Evolutionary conservation across 75 land plant genomes (phyloP).

Genomic region (Selaginella tamariscina): DNA sequence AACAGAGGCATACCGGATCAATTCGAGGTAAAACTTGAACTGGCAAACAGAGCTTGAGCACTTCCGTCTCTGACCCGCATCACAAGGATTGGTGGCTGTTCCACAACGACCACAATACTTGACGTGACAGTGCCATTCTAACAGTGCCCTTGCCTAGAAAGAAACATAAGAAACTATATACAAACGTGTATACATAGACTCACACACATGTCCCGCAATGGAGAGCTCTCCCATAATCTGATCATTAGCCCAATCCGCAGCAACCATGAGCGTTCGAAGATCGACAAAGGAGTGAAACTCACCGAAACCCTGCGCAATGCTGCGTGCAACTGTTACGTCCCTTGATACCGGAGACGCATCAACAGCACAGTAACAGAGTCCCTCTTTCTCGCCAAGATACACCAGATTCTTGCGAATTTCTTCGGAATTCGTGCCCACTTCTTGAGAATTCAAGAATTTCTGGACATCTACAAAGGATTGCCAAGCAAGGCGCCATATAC

Average conservation of each 20-base stretch:
- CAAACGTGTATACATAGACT: not conserved
- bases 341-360: conserved; percentile 22
- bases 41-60: conserved; percentile 58
- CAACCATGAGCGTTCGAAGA: conserved; percentile 76
- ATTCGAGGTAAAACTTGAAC: conserved; percentile 74
- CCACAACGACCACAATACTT: conserved; percentile 85
- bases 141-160: conserved; percentile 69
- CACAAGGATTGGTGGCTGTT: conserved; percentile 30
- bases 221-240: conserved; percentile 61
- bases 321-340: not conserved
- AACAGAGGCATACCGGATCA: conserved; percentile 60
- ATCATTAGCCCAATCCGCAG: conserved; percentile 50
- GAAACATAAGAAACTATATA: not conserved
- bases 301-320: conserved; percentile 13
- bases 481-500: conserved; percentile 68
- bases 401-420: conserved; percentile 34
- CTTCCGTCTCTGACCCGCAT: conserved; percentile 44
- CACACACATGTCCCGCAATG: conserved; percentile 78
- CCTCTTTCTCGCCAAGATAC: conserved; percentile 49
- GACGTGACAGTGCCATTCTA: conserved; percentile 63
- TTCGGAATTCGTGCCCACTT: no score
- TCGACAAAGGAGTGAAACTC: conserved; percentile 44
- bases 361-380: conserved; percentile 52
- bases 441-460: not conserved
- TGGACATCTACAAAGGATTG: conserved; percentile 22